Percentiles rank a stretch among this genome's conserved stretches.
These are phyloP conservation scores for Sugiyamaella paludigena DNA, from an alignment of 1,139 yeast species.

Conservation along the genomic window DNA sequence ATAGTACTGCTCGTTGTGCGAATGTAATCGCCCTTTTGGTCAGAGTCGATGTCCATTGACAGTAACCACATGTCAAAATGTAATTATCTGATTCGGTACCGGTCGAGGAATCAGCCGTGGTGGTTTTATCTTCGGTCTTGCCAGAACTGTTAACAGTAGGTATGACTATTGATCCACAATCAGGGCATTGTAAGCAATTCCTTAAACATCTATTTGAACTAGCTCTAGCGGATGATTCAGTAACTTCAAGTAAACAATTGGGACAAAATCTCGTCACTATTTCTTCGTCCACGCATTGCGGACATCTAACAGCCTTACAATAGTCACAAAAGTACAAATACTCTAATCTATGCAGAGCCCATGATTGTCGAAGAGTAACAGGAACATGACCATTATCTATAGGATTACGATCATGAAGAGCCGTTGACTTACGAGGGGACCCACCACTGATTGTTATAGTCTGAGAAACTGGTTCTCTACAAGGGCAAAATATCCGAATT, in stretches of 20 bases:
- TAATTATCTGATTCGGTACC: constrained; percentile 14
- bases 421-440: background rate
- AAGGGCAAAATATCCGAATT: constrained; percentile 20
- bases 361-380: constrained; percentile 14
- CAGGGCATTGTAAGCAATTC: constrained; percentile 32
- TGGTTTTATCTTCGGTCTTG: no score
- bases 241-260: constrained; percentile 31
- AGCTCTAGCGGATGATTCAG: constrained; percentile 27
- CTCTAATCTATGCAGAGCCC: constrained; percentile 21
- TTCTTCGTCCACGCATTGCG: constrained; percentile 30
- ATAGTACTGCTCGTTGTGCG: constrained; percentile 19
- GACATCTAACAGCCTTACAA: constrained; percentile 29
- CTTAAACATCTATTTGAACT: constrained; percentile 29
- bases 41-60: constrained; percentile 25
- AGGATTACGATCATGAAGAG: constrained; percentile 4
- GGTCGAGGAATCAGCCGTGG: no score
- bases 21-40: constrained; percentile 17
- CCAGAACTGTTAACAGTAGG: constrained; percentile 10
- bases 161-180: constrained; percentile 19
- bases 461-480: constrained; percentile 11
- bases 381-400: constrained; percentile 1
- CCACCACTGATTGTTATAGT: background rate
- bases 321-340: constrained; percentile 31
- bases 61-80: constrained; percentile 25
- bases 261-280: constrained; percentile 32